phyloP scores from a whole-genome alignment of 2,329 filamentous ascomycete genomes.

The Bipolaris zeicola region DNA sequence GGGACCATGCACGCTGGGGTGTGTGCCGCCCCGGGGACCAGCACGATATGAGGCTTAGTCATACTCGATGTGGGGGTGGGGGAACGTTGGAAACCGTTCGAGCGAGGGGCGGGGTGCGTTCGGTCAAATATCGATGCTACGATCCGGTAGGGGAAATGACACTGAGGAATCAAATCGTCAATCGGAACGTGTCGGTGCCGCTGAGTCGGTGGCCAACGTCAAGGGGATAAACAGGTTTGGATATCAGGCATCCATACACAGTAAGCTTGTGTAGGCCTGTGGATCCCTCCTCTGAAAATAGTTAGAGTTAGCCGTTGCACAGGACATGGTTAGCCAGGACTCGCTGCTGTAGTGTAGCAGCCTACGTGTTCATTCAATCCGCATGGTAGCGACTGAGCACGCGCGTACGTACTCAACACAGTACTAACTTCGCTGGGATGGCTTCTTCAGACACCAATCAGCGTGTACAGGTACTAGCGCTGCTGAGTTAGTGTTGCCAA shows the following conservation, averaged over 20 bases:
- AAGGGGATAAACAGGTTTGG: not conserved
- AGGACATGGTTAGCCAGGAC: not conserved
- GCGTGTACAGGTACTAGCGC: not conserved
- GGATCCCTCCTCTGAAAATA: not conserved
- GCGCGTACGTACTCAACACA: not conserved
- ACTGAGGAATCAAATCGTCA: not conserved
- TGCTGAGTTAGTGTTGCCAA: not conserved
- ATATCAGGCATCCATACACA: not conserved
- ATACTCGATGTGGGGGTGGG: conserved; percentile 10
- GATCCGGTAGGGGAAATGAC: not conserved
- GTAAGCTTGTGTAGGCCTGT: not conserved
- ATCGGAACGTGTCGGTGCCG: not conserved
- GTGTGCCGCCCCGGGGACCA: conserved; percentile 50
- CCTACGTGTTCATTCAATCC: not conserved
- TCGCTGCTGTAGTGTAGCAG: not conserved
- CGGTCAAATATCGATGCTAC: not conserved
- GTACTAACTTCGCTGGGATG: not conserved
- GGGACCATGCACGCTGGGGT: conserved; percentile 33
- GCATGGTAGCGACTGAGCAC: not conserved
- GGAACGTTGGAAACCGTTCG: not conserved
- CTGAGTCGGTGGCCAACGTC: not conserved
- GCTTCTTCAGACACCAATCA: not conserved
- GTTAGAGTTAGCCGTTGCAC: not conserved
- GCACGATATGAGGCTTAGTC: conserved; percentile 44
- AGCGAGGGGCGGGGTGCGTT: not conserved